A percentile compares a stretch with the other conserved stretches of the same genome.
These are phyloP conservation scores for Saccharomyces hybrid DNA, from an alignment of 1,139 yeast genomes.

Conservation along the genomic window DNA sequence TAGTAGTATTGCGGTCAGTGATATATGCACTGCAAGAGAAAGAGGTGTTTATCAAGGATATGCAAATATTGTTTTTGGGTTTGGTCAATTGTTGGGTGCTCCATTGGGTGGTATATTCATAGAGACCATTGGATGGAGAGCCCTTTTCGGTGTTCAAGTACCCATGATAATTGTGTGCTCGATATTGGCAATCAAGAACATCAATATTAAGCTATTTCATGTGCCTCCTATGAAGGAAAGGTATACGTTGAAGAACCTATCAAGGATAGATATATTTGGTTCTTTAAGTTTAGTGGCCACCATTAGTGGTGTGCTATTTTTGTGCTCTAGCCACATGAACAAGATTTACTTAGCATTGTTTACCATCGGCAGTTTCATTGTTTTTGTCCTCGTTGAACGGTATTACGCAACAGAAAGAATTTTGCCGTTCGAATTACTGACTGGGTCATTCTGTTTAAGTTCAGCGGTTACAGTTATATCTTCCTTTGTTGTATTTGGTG, in stretches of 20 bases:
- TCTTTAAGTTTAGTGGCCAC: constrained; percentile 53
- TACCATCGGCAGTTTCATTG: constrained; percentile 14
- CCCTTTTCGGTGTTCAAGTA: constrained; percentile 50
- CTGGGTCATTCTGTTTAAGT: constrained; percentile 27
- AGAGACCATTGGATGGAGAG: constrained; percentile 74
- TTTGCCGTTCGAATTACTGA: constrained; percentile 26
- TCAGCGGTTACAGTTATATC: constrained; percentile 26
- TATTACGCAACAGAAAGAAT: constrained; percentile 28
- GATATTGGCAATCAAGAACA: constrained; percentile 28
- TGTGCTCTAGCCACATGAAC: constrained; percentile 30
- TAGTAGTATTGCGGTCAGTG: constrained; percentile 42
- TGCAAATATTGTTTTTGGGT: constrained; percentile 56
- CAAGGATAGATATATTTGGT: constrained; percentile 70
- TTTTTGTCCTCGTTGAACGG: constrained; percentile 25
- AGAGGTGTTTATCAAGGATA: constrained; percentile 46
- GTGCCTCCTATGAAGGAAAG: constrained; percentile 33
- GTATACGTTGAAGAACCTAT: constrained; percentile 40
- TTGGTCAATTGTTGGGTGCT: constrained; percentile 68
- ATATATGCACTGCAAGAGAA: constrained; percentile 42
- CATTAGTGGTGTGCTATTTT: constrained; percentile 42
- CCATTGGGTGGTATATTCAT: constrained; percentile 66
- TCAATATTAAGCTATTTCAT: constrained; percentile 27
- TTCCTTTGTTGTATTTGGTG: constrained; percentile 30
- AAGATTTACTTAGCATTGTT: constrained; percentile 13
- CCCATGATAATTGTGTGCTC: constrained; percentile 51